Evolutionary conservation across 2,329 filamentous ascomycete species (phyloP).

Genomic region (Cytospora paraplurivora): DNA sequence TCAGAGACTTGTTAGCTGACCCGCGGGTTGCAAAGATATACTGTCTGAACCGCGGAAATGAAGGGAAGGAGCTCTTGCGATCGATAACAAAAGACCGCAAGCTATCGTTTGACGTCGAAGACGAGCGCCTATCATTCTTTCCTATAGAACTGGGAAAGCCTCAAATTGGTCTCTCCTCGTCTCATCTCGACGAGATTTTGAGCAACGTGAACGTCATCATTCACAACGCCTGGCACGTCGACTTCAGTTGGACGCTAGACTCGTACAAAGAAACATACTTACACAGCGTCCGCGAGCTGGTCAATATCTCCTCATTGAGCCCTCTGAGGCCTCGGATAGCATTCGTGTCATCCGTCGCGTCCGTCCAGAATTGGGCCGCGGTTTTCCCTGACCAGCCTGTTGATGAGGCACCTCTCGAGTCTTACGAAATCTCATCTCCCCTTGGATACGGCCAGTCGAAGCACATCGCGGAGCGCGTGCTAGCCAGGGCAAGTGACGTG

Average conservation of each 20-base stretch:
- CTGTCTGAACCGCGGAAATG: not conserved
- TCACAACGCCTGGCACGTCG: not conserved
- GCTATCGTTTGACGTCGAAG: not conserved
- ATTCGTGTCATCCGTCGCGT: not conserved
- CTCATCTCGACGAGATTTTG: not conserved
- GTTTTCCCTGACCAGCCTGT: not conserved
- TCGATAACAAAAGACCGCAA: not conserved
- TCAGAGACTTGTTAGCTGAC: not conserved
- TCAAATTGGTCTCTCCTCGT: not conserved
- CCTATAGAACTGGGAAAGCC: not conserved
- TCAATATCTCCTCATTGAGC: not conserved
- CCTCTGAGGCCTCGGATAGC: not conserved
- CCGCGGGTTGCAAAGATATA: not conserved
- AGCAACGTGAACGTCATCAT: not conserved
- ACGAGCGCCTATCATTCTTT: not conserved
- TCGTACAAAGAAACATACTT: not conserved
- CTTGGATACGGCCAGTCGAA: constrained; percentile 1
- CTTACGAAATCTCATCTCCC: not conserved
- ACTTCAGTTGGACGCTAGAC: not conserved
- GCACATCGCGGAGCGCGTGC: not conserved
- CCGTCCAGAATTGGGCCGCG: not conserved
- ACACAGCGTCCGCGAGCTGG: not conserved
- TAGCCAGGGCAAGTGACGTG: not conserved
- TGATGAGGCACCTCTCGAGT: not conserved
- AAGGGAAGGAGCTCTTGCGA: not conserved